These are phyloP conservation scores for Ambrosiella beaveri DNA, from an alignment of 2,329 filamentous ascomycete genomes.

Conservation along the genomic window DNA sequence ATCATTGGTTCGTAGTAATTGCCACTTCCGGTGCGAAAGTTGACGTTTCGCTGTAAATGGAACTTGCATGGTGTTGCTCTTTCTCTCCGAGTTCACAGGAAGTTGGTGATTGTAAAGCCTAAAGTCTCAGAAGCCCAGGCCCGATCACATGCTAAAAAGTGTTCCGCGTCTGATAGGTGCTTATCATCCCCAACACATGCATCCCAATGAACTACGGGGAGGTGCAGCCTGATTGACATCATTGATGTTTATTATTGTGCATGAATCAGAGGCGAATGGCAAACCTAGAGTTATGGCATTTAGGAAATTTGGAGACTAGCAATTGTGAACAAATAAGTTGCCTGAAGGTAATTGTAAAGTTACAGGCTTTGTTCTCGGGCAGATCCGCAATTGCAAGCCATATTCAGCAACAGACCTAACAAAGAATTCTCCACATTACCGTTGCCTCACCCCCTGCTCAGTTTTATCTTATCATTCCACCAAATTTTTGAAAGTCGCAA, in stretches of 20 bases:
- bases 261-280: not conserved
- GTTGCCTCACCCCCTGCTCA: not conserved
- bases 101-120: not conserved
- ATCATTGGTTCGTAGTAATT: not conserved
- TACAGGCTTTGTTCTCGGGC: too few species aligned
- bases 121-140: not conserved
- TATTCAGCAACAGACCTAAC: not conserved
- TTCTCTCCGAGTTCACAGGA: not conserved
- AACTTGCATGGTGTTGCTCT: not conserved
- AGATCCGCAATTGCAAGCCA: not conserved
- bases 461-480: constrained; percentile 12
- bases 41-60: not conserved
- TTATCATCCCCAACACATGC: not conserved
- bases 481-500: constrained; percentile 12
- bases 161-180: not conserved
- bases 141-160: not conserved
- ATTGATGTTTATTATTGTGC: not conserved
- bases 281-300: too few species aligned
- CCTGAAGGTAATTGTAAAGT: too few species aligned
- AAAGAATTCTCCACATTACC: constrained; percentile 1
- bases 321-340: too few species aligned
- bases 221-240: not conserved
- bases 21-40: not conserved
- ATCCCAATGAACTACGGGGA: not conserved
- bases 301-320: too few species aligned